A percentile compares a stretch with the other conserved stretches of the same genome.
Conservation (phyloP, 176 grass and related monocot species). For the Chrysopogon serrulatus region DNA sequence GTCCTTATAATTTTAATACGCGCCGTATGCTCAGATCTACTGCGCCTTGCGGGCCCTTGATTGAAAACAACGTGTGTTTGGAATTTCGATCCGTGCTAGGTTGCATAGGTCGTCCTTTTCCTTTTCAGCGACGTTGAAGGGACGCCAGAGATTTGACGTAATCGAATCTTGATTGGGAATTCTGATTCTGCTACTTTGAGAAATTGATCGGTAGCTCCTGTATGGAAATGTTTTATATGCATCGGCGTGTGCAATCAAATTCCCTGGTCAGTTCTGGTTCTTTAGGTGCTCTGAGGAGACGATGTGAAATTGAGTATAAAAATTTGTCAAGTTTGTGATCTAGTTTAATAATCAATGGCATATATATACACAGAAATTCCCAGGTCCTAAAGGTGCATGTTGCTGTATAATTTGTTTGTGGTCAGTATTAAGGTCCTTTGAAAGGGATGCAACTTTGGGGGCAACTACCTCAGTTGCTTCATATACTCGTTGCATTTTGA, state of each 20-base stretch:
- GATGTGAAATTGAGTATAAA: background rate
- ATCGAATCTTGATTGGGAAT: background rate
- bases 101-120: background rate
- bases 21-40: constrained; percentile 5
- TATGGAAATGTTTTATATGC: background rate
- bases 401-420: background rate
- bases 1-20: background rate
- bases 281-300: background rate
- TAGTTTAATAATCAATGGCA: background rate
- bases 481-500: background rate
- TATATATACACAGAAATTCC: background rate
- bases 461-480: background rate
- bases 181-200: background rate
- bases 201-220: background rate
- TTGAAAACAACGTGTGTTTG: background rate
- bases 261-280: background rate
- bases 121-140: background rate
- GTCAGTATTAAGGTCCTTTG: background rate
- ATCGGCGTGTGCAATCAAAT: background rate
- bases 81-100: background rate
- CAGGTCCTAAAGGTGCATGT: background rate
- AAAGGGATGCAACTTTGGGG: background rate
- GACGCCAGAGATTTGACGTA: background rate
- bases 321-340: background rate
- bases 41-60: background rate